Evolutionary conservation across 495 filamentous ascomycete species (phyloP).

Genomic region (Oleoguttula mirabilis): DNA sequence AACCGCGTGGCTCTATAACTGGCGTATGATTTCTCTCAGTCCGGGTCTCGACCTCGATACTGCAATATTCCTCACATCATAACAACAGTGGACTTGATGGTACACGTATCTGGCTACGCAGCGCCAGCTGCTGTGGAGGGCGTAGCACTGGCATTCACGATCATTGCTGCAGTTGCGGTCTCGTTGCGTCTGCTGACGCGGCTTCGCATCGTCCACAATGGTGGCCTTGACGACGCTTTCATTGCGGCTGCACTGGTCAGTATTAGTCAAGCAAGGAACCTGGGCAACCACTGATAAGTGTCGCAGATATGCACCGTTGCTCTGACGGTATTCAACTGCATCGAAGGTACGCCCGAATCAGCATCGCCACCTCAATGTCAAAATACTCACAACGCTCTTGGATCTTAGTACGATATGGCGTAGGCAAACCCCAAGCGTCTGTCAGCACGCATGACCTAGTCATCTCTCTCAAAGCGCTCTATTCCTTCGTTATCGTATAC

Average conservation of each 20-base stretch:
- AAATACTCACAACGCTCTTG: not conserved
- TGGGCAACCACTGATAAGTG: not conserved
- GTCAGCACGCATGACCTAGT: not conserved
- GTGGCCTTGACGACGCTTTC: slow-evolving; percentile 20
- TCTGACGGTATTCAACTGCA: slow-evolving; percentile 12
- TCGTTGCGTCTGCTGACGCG: slow-evolving; percentile 21
- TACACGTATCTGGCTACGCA: slow-evolving; percentile 8
- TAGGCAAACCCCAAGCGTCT: not conserved
- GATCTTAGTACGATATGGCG: not conserved
- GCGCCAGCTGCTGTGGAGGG: slow-evolving; percentile 2
- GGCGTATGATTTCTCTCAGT: no score
- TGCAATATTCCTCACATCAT: not conserved
- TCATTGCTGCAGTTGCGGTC: slow-evolving; percentile 12
- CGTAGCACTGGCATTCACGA: slow-evolving; percentile 4
- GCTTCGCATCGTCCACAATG: slow-evolving; percentile 11
- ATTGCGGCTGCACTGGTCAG: slow-evolving; percentile 16
- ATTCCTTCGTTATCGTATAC: slow-evolving; percentile 5
- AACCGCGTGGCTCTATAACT: no score
- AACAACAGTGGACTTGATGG: not conserved
- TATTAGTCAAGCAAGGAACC: no score
- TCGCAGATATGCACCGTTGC: slow-evolving; percentile 12
- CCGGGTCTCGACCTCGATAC: not conserved
- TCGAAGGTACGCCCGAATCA: slow-evolving; percentile 19
- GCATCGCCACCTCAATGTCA: slow-evolving; percentile 4
- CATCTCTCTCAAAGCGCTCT: not conserved